Conservation (phyloP, 2,329 filamentous ascomycete genomes). For the Neofusicoccum umdonicola region DNA sequence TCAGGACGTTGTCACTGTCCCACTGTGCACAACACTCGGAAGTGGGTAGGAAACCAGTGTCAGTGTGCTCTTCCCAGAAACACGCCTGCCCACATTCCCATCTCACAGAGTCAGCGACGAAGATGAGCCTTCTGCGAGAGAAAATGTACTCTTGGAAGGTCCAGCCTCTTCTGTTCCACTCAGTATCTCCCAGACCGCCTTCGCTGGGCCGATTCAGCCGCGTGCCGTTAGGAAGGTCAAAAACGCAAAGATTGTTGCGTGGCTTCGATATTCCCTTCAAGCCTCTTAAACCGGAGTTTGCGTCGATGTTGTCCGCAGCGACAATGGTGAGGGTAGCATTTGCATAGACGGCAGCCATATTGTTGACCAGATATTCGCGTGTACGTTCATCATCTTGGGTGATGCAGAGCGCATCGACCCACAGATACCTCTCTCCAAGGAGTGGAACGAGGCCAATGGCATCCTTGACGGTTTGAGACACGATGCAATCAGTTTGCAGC, state of each 20-base stretch:
- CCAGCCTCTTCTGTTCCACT: neutral
- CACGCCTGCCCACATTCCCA: neutral
- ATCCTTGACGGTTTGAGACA: constrained; percentile 16
- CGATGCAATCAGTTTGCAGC: neutral
- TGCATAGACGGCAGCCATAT: neutral
- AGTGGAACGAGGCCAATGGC: constrained; percentile 12
- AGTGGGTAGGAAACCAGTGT: neutral
- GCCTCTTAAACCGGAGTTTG: neutral
- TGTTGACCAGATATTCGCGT: neutral
- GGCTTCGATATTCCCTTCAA: neutral
- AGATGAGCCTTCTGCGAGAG: neutral
- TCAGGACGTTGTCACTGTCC: neutral
- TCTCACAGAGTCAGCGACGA: neutral
- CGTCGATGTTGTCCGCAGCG: neutral
- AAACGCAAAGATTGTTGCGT: neutral
- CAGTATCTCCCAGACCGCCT: neutral
- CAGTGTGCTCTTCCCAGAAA: neutral
- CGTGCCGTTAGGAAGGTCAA: neutral
- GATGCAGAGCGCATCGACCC: constrained; percentile 21
- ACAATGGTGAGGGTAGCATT: neutral
- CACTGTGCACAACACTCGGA: neutral
- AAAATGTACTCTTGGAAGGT: constrained; percentile 10
- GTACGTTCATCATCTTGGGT: constrained; percentile 17
- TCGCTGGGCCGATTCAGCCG: neutral
- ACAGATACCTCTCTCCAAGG: constrained; percentile 17